Evolutionary conservation across 2,329 filamentous ascomycete genomes (phyloP).

Genomic region (Fusarium fujikuroi): DNA sequence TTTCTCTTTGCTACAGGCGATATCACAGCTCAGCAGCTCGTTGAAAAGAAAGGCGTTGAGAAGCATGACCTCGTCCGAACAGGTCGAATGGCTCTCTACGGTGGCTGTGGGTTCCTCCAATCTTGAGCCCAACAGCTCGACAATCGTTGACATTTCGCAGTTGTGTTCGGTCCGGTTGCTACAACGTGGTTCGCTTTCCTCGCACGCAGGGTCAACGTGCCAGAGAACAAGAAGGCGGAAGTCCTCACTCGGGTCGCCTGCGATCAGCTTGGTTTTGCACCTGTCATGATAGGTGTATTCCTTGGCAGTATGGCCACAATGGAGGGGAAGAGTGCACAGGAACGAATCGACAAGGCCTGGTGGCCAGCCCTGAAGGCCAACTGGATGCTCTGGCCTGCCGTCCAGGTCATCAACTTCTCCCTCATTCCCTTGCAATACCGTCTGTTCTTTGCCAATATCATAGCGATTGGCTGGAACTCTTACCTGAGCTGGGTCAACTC

Average conservation of each 20-base stretch:
- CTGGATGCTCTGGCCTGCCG: constrained; percentile 87
- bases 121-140: neutral
- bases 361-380: constrained; percentile 79
- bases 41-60: constrained; percentile 81
- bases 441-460: constrained; percentile 85
- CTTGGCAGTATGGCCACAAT: constrained; percentile 85
- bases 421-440: constrained; percentile 85
- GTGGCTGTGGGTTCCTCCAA: constrained; percentile 68
- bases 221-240: constrained; percentile 70
- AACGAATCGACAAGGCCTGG: constrained; percentile 80
- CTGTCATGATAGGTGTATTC: constrained; percentile 84
- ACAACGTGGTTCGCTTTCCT: constrained; percentile 89
- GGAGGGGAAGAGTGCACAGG: constrained; percentile 69
- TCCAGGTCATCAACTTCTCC: constrained; percentile 89
- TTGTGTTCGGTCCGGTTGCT: constrained; percentile 86
- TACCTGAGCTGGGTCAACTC: constrained; percentile 72
- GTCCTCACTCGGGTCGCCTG: constrained; percentile 80
- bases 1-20: constrained; percentile 95
- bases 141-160: constrained; percentile 53
- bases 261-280: constrained; percentile 87
- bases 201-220: constrained; percentile 72
- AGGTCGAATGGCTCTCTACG: constrained; percentile 82
- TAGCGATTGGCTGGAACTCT: constrained; percentile 75
- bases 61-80: constrained; percentile 81
- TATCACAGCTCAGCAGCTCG: constrained; percentile 87